Evolutionary conservation across 768 basidiomycete species (phyloP), one percentile per base, ranked within the genome.

Genomic region (Mycena chlorophos): DNA sequence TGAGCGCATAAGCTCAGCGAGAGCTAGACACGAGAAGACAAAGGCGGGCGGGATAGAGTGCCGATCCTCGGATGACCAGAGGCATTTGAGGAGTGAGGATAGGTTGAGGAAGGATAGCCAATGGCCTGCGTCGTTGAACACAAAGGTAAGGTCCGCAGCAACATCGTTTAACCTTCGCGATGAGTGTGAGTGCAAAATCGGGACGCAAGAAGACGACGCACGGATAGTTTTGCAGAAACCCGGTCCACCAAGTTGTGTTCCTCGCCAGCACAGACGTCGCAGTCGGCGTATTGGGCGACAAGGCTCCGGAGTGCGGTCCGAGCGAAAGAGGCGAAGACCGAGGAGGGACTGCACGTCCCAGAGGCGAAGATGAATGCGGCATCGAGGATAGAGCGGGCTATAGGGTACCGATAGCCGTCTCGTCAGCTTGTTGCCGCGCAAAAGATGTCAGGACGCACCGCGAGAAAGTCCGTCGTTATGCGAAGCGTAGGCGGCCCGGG

Each of bases 101-200:
- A 83, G 66, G 64, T 88, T 82, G 61, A 91, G 74, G 66, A 90
- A 89, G 10, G 81, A 85, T 39, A 92, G 76, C 75, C 82, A 84
- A 57, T 87, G 82, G 20, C 79, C 81, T 25, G 83, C 83, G 52
- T 84, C 81, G 22, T 75, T 73, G 63, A 87, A 87, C 86, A 88
- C 64, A 49, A 74, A 75, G 37, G 75, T 67, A 26, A 87, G 63
- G 58, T 86, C 84, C 25, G 71, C 66, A 28, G 70, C 66, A 22
- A 87, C 80, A 49, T 78, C 78, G 53, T 75, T 71, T 53, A 83
- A 60, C 45, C 83, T 85, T 52, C 55, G 54, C 5, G 61, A 38
- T 51, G 54, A 69, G 28, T 38, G 31, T 30, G 12, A 46, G 19
- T 22, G 30, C 5, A 47, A 5, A 43, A 56, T 23, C 19, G 5